phyloP scores from a whole-genome alignment of 345 rosid species.

The Turnera subulata region DNA sequence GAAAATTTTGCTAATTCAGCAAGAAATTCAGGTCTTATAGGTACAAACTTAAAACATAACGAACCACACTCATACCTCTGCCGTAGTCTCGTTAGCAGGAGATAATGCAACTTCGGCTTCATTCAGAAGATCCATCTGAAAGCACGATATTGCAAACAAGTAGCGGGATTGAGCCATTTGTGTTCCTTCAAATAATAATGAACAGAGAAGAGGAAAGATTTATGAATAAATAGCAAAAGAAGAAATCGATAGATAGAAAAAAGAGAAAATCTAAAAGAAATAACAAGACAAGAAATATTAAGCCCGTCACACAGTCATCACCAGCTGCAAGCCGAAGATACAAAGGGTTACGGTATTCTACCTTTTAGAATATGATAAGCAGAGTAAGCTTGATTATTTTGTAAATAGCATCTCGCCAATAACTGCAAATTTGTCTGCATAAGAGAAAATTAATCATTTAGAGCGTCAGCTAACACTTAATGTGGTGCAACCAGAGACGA shows the following conservation, averaged over 20 bases:
- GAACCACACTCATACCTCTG: constrained; percentile 51
- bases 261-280: too few species aligned
- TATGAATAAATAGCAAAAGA: constrained; percentile 19
- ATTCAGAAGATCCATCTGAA: constrained; percentile 88
- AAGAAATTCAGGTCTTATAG: too few species aligned
- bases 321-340: constrained; percentile 7
- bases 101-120: constrained; percentile 91
- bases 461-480: too few species aligned
- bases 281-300: neutral
- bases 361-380: constrained; percentile 90
- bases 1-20: too few species aligned
- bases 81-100: constrained; percentile 72
- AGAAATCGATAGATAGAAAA: too few species aligned
- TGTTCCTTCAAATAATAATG: constrained; percentile 55
- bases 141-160: constrained; percentile 95
- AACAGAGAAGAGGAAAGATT: constrained; percentile 13
- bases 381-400: constrained; percentile 84
- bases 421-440: constrained; percentile 77
- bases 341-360: constrained; percentile 8
- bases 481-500: too few species aligned
- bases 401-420: constrained; percentile 81
- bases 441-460: constrained; percentile 6
- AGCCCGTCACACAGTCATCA: constrained; percentile 1
- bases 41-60: too few species aligned
- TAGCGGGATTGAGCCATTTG: constrained; percentile 94